phyloP scores from a whole-genome alignment of 148 eudicot species.

The Amaranthus cruentus region DNA sequence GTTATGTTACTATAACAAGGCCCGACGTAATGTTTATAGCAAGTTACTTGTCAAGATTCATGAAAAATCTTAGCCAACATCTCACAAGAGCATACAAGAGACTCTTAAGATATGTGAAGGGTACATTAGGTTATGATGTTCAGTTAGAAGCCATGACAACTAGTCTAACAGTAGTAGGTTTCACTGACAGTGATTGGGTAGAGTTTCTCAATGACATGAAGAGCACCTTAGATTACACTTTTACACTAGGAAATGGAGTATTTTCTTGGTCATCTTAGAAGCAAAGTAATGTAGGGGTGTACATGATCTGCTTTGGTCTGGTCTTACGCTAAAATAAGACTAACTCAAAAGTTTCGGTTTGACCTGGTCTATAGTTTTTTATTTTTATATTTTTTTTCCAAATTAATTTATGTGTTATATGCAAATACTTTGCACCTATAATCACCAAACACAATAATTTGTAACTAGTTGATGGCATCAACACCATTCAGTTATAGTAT shows the following conservation, averaged over 20 bases:
- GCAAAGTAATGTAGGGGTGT: background rate
- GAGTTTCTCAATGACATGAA: background rate
- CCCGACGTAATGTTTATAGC: no score
- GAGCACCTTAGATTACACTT: background rate
- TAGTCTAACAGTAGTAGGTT: background rate
- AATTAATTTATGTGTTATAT: no score
- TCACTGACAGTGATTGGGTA: background rate
- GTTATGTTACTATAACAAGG: conserved; percentile 18
- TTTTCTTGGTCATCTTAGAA: background rate
- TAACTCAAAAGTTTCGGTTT: no score
- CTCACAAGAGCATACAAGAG: background rate
- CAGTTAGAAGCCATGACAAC: background rate
- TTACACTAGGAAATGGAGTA: background rate
- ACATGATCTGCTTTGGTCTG: no score
- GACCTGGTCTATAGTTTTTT: no score
- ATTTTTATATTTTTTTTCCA: no score
- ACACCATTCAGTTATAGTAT: background rate
- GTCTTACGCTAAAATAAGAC: no score
- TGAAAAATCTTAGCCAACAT: background rate
- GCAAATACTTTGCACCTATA: no score
- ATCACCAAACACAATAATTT: no score
- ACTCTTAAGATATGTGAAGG: background rate
- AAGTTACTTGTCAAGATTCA: background rate
- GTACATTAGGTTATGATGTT: background rate
- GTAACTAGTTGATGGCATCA: background rate